A percentile compares a stretch with the other conserved stretches of the same genome.
phyloP scores from a whole-genome alignment of 768 basidiomycete species.

The Leucogyrophana mollusca region DNA sequence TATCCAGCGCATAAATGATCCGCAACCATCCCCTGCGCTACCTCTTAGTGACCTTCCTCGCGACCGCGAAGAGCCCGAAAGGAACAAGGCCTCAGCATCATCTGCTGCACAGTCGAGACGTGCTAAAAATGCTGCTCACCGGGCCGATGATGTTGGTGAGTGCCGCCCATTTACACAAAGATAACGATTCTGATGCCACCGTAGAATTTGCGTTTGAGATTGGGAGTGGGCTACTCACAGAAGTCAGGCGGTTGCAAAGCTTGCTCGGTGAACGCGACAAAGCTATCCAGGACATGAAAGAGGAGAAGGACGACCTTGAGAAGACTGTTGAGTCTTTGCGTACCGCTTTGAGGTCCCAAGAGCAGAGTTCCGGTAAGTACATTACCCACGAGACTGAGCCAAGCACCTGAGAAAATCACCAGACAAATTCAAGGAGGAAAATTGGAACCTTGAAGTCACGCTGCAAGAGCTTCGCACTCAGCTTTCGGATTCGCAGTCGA shows the following conservation, averaged over 20 bases:
- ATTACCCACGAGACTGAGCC: too few species aligned
- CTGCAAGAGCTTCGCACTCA: slow-evolving; percentile 83
- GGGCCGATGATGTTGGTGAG: slow-evolving; percentile 86
- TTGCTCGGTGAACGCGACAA: slow-evolving; percentile 91
- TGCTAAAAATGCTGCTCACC: slow-evolving; percentile 88
- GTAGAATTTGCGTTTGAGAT: slow-evolving; percentile 98
- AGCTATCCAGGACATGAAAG: slow-evolving; percentile 86
- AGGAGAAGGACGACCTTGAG: slow-evolving; percentile 89
- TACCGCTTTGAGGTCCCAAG: slow-evolving; percentile 73
- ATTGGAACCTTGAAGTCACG: slow-evolving; percentile 96
- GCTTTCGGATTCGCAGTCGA: slow-evolving; percentile 61
- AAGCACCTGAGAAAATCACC: neutral
- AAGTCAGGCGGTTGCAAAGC: slow-evolving; percentile 88
- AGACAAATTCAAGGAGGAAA: slow-evolving; percentile 98
- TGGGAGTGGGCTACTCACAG: slow-evolving; percentile 86
- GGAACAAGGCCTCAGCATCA: slow-evolving; percentile 60
- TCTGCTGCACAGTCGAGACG: slow-evolving; percentile 83
- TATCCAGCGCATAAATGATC: slow-evolving; percentile 45
- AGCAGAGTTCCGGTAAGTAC: slow-evolving; percentile 71
- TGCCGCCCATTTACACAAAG: slow-evolving; percentile 19
- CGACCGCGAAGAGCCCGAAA: slow-evolving; percentile 61
- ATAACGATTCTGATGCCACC: slow-evolving; percentile 10
- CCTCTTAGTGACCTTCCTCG: slow-evolving; percentile 53
- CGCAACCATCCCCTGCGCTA: slow-evolving; percentile 43
- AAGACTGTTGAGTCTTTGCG: slow-evolving; percentile 73